Base-by-base conservation (phyloP, 352 stramenopile genomes). In the Phytophthora tubulina region DNA sequence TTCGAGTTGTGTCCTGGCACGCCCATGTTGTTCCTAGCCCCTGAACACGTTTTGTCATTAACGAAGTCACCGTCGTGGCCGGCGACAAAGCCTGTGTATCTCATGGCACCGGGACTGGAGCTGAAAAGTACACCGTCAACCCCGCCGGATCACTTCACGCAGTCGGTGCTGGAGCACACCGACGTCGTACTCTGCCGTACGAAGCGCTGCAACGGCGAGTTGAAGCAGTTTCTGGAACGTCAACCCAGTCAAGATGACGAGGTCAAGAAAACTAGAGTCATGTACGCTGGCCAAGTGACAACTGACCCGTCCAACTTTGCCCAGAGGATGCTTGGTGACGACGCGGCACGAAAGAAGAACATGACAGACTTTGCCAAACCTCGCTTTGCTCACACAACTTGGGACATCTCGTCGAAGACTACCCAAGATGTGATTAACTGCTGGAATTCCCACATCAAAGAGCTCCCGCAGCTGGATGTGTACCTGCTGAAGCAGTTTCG, bases 341-440 rank as follows among this genome's bases (percentile, higher is more conserved):
- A 35, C 30, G 33, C 53, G 6, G 38, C 63, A 3, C 35, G 1
- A 2, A 41, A 70, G 7, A 81, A 72, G 31, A 67, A 72, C 48
- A 27, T 14, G n/a, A 60, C 41, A 17, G 63, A 90, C 51, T 89
- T 85, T 52, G 32, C 30, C 0, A 48, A 66, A 5, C 13, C 69
- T 3, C 63, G 48, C 14, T 86, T 91, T 27, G 55, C 81, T 14
- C 83, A 93, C 54, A 80, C 82, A 4, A 78, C 70, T 9, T 84
- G 83, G 57, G 35, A 76, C 42, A 57, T 72, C 30, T 51, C 38
- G 63, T 73, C 61, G 1, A 82, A 79, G 46, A 72, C 66, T 30
- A 89, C 81, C 3, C 57, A 68, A 41, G 82, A 83, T 31, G 74
- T 78, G 27, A 73, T 82, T 1, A 86, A 89, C 50, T 86, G 81